Conservation (phyloP, 805 yeast genomes). For the Isabelozyma rhagii region DNA sequence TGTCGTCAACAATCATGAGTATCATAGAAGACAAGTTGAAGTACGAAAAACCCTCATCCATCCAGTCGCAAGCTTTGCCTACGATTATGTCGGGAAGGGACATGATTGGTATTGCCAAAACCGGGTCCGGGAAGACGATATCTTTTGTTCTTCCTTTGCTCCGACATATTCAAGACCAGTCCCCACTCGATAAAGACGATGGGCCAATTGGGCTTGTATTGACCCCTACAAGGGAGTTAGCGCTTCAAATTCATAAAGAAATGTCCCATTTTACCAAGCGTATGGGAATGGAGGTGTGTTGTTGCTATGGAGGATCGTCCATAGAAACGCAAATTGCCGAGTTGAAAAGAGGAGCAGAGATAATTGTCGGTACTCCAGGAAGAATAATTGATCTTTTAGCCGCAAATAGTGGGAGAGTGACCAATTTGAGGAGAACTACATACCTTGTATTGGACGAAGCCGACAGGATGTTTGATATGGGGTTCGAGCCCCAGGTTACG, state of each 20-base stretch:
- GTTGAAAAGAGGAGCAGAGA: slow-evolving; percentile 71
- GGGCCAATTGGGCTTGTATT: slow-evolving; percentile 80
- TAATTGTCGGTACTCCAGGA: slow-evolving; percentile 94
- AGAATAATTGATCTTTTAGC: slow-evolving; percentile 84
- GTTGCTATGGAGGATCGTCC: slow-evolving; percentile 91
- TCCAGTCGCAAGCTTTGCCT: slow-evolving; percentile 89
- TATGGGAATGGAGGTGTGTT: slow-evolving; percentile 52
- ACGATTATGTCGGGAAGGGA: slow-evolving; percentile 88
- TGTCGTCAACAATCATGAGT: slow-evolving; percentile 56
- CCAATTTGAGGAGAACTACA: slow-evolving; percentile 65
- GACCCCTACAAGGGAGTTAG: slow-evolving; percentile 92
- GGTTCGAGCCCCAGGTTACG: slow-evolving; percentile 93
- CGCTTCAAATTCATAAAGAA: slow-evolving; percentile 76
- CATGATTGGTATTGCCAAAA: slow-evolving; percentile 90
- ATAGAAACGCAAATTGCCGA: slow-evolving; percentile 79
- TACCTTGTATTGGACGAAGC: slow-evolving; percentile 94
- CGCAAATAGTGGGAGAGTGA: slow-evolving; percentile 75
- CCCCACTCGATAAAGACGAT: slow-evolving; percentile 43
- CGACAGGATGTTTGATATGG: slow-evolving; percentile 94
- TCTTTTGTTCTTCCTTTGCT: slow-evolving; percentile 83
- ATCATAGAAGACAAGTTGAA: slow-evolving; percentile 48
- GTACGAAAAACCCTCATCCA: slow-evolving; percentile 72
- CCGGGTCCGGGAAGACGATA: slow-evolving; percentile 95
- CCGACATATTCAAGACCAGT: slow-evolving; percentile 78
- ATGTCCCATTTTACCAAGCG: slow-evolving; percentile 54